phyloP scores from a whole-genome alignment of 768 basidiomycete species.

The Tricholomella constricta region DNA sequence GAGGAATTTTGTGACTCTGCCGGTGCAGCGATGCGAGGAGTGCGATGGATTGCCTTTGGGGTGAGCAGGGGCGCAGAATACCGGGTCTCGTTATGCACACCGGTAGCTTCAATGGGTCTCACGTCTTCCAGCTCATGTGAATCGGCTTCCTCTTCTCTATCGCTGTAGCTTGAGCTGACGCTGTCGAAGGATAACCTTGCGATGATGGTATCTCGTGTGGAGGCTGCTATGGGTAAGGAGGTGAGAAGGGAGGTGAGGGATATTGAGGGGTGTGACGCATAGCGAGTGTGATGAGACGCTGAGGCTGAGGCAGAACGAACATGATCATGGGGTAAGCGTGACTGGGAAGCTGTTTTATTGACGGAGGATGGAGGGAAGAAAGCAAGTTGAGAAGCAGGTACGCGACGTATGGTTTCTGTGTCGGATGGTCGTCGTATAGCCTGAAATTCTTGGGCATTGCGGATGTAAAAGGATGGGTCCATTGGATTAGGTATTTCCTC shows the following conservation, averaged over 20 bases:
- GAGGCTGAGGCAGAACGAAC: slow-evolving; percentile 16
- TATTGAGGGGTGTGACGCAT: slow-evolving; percentile 31
- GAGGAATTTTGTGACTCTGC: no score
- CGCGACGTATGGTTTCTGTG: slow-evolving; percentile 39
- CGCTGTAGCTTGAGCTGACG: no score
- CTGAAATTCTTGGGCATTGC: slow-evolving; percentile 12
- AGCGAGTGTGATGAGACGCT: slow-evolving; percentile 22
- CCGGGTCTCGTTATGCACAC: background rate
- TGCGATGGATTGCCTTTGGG: slow-evolving; percentile 13
- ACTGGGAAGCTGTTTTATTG: slow-evolving; percentile 14
- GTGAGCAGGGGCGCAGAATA: slow-evolving; percentile 11
- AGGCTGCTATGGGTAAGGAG: slow-evolving; percentile 50
- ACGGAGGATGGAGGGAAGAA: slow-evolving; percentile 51
- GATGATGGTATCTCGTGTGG: slow-evolving; percentile 57
- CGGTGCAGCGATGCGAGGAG: background rate
- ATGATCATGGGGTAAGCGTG: slow-evolving; percentile 8
- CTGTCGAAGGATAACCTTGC: slow-evolving; percentile 58
- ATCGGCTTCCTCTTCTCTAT: slow-evolving; percentile 36
- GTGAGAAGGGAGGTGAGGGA: slow-evolving; percentile 47
- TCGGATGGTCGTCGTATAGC: slow-evolving; percentile 14
- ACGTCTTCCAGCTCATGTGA: slow-evolving; percentile 49
- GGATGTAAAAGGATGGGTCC: slow-evolving; percentile 8
- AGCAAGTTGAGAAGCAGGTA: no score
- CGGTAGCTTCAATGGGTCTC: slow-evolving; percentile 14
- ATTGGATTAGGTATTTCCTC: slow-evolving; percentile 19